Conservation (phyloP, 352 stramenopile species). For the Phytophthora macrochlamydospora region DNA sequence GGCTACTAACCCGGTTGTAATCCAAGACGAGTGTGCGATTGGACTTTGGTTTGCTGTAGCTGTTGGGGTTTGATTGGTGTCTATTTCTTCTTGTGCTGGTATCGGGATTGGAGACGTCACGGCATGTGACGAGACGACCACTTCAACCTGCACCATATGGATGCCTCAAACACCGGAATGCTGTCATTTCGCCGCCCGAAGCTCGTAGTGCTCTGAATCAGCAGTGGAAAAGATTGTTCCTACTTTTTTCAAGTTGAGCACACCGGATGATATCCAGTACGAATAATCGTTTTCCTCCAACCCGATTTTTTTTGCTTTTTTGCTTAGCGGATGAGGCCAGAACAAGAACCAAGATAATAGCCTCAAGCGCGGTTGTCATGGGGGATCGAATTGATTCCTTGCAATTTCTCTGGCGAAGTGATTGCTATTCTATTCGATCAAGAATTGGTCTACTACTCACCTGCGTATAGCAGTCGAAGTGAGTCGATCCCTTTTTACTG, state of each 20-base stretch:
- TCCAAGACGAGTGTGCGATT: background rate
- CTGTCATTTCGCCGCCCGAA: background rate
- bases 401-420: no score
- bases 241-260: no score
- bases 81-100: background rate
- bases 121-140: background rate
- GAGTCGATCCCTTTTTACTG: no score
- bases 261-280: background rate
- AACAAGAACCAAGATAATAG: no score
- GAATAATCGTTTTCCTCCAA: background rate
- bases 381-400: no score
- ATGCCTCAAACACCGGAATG: background rate
- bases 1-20: background rate
- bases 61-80: background rate
- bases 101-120: background rate
- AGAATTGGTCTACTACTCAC: no score
- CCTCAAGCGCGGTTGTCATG: no score
- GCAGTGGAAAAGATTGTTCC: background rate
- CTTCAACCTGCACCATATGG: constrained; percentile 1
- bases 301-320: no score
- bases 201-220: background rate
- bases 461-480: no score
- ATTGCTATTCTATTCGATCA: no score
- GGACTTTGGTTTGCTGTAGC: background rate
- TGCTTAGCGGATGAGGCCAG: no score